Percentiles rank a stretch among this genome's conserved stretches.
These are phyloP conservation scores for Nematocida displodere DNA, from an alignment of 371 early-diverging fungal species.

Conservation along the genomic window DNA sequence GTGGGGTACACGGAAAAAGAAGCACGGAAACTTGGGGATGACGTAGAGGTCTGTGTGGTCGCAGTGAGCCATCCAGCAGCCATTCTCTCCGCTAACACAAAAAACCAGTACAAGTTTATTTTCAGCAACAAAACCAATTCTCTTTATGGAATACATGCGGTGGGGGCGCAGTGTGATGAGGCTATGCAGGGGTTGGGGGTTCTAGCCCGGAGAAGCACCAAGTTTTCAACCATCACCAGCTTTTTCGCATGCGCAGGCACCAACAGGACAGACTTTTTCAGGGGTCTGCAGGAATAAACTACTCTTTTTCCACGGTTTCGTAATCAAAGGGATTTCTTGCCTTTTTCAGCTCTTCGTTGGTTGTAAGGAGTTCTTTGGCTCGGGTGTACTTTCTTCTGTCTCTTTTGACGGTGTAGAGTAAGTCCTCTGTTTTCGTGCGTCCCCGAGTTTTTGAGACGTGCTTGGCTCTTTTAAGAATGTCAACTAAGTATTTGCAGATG, in stretches of 20 bases:
- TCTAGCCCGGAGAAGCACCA: neutral
- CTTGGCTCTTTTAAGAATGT: conserved; percentile 67
- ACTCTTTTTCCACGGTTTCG: conserved; percentile 65
- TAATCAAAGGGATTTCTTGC: conserved; percentile 69
- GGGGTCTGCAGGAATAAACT: conserved; percentile 12
- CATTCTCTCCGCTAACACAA: neutral
- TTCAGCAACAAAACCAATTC: neutral
- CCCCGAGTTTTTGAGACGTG: conserved; percentile 61
- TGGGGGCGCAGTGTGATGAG: conserved; percentile 40
- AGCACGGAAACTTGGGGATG: conserved; percentile 64
- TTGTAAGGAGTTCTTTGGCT: conserved; percentile 81
- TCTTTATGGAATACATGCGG: conserved; percentile 29
- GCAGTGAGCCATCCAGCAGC: neutral
- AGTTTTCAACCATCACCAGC: neutral
- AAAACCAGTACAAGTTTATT: conserved; percentile 35
- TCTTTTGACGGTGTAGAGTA: conserved; percentile 78
- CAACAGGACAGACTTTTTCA: neutral
- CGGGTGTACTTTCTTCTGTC: conserved; percentile 88
- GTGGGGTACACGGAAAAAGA: conserved; percentile 75
- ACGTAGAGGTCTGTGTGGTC: neutral
- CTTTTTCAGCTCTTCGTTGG: conserved; percentile 81
- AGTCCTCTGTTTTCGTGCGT: conserved; percentile 81
- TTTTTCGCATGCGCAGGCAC: neutral
- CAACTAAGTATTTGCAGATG: conserved; percentile 78
- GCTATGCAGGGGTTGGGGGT: conserved; percentile 38